A percentile compares a stretch with the other conserved stretches of the same genome.
phyloP scores from a whole-genome alignment of 139 green algal species.

The Chlamydomonas incerta region DNA sequence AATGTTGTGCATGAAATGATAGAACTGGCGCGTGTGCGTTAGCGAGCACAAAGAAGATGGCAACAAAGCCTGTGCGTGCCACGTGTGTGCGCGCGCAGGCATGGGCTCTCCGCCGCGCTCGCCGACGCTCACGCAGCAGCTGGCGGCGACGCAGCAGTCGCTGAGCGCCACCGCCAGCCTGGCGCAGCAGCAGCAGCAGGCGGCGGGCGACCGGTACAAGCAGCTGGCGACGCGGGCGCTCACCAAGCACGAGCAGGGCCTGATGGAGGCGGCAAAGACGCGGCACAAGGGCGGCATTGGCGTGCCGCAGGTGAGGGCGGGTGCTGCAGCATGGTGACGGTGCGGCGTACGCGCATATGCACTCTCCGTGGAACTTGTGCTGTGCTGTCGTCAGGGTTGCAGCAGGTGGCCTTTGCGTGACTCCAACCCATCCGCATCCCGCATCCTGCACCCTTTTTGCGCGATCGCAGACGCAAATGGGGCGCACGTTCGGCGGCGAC shows the following conservation, averaged over 20 bases:
- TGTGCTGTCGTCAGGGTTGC: too few relatives aligned
- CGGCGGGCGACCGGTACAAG: conserved; percentile 27
- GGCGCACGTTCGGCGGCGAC: conserved; percentile 62
- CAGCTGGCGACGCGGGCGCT: conserved; percentile 51
- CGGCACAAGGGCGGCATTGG: conserved; percentile 60
- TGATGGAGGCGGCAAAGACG: conserved; percentile 57
- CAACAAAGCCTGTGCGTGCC: too few relatives aligned
- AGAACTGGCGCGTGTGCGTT: too few relatives aligned
- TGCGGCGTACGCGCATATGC: too few relatives aligned
- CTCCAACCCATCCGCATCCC: too few relatives aligned
- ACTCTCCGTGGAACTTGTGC: background rate
- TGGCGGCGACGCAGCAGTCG: background rate
- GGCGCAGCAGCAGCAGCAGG: background rate
- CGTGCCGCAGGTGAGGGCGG: conserved; percentile 39
- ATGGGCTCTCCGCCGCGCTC: conserved; percentile 29
- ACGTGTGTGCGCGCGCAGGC: conserved; percentile 21
- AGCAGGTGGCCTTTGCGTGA: too few relatives aligned
- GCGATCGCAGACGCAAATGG: conserved; percentile 61
- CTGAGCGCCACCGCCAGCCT: background rate
- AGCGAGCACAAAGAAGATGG: too few relatives aligned
- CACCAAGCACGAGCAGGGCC: conserved; percentile 62
- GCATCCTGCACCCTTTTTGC: too few relatives aligned
- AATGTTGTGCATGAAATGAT: too few relatives aligned
- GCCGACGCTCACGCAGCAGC: background rate
- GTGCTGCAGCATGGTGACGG: background rate